Evolutionary conservation across 371 early-diverging fungal species (phyloP).

Genomic region (Mucor racemosus): DNA sequence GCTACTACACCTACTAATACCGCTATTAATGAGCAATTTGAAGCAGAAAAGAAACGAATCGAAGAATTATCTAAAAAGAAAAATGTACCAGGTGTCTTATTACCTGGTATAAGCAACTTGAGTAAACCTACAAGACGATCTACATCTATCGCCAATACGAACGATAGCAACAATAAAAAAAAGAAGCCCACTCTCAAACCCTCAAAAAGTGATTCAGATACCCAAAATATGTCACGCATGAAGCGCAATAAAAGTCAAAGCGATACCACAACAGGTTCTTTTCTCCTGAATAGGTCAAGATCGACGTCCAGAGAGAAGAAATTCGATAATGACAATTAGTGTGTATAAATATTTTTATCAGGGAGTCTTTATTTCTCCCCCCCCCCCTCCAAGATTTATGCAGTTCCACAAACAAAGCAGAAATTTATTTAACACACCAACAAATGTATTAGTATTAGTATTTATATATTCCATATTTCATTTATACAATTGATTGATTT

Average conservation of each 20-base stretch:
- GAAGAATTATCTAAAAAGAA: slow-evolving; percentile 6
- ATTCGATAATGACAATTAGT: slow-evolving; percentile 4
- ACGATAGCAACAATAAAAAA: neutral
- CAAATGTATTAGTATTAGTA: neutral
- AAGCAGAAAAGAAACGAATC: slow-evolving; percentile 23
- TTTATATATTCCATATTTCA: neutral
- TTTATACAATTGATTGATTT: neutral
- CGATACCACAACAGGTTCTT: neutral
- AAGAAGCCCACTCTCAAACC: slow-evolving; percentile 3
- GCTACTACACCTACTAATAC: neutral
- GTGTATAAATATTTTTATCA: too few relatives aligned
- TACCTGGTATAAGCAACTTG: slow-evolving; percentile 26
- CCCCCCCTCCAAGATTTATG: too few relatives aligned
- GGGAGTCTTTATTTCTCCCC: too few relatives aligned
- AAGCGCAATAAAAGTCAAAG: neutral
- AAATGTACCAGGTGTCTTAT: slow-evolving; percentile 18
- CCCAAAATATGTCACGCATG: neutral
- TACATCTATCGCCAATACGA: neutral
- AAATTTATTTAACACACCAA: too few relatives aligned
- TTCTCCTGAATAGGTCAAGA: slow-evolving; percentile 3
- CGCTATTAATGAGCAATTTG: slow-evolving; percentile 2
- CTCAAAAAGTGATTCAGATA: slow-evolving; percentile 25
- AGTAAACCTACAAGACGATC: slow-evolving; percentile 13
- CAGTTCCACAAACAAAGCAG: too few relatives aligned
- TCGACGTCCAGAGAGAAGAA: slow-evolving; percentile 10